These are phyloP conservation scores for Candida patagonica DNA, from an alignment of 805 yeast species.

Conservation along the genomic window DNA sequence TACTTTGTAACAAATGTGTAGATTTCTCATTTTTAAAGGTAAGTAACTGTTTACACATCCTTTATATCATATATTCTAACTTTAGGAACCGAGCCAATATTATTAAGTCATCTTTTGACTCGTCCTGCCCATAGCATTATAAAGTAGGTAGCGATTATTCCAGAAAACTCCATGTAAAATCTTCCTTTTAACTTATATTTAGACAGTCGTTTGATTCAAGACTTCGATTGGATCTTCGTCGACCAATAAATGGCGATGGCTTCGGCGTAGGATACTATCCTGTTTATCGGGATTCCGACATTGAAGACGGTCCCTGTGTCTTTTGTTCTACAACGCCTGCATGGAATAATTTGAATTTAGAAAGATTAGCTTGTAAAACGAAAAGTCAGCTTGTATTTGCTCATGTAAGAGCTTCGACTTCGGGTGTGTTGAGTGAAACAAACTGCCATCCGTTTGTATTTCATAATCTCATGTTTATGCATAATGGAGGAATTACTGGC, in stretches of 20 bases:
- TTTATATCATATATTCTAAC: conserved; percentile 56
- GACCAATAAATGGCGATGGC: conserved; percentile 97
- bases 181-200: conserved; percentile 2
- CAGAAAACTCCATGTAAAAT: neutral
- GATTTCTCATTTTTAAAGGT: conserved; percentile 12
- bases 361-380: conserved; percentile 79
- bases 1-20: conserved; percentile 8
- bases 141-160: conserved; percentile 33
- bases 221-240: conserved; percentile 72
- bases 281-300: conserved; percentile 39
- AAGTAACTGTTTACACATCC: conserved; percentile 21
- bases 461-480: conserved; percentile 90
- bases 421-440: conserved; percentile 88
- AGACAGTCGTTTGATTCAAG: conserved; percentile 86
- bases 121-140: conserved; percentile 96
- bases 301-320: conserved; percentile 73
- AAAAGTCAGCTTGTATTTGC: conserved; percentile 80
- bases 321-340: conserved; percentile 94
- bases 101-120: conserved; percentile 77
- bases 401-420: conserved; percentile 92
- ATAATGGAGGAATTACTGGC: conserved; percentile 73
- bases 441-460: conserved; percentile 95
- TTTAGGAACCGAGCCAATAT: conserved; percentile 73
- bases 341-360: conserved; percentile 91
- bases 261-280: conserved; percentile 93